Conservation (phyloP, 306 rosid genomes). For the Ormosia semicastrata region DNA sequence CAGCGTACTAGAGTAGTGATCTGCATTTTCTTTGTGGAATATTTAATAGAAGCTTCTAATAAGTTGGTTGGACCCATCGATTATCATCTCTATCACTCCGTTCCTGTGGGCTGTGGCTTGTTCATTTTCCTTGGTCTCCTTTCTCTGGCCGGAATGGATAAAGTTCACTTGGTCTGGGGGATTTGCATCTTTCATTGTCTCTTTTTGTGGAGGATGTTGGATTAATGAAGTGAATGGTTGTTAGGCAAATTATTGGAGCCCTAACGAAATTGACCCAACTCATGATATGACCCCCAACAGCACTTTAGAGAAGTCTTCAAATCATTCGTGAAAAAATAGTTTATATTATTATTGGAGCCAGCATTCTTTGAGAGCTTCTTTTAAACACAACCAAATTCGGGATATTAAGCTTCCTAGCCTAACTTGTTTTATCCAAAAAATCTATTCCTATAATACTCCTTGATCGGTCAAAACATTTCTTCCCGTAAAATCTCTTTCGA, state of each 20-base stretch:
- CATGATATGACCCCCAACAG: neutral
- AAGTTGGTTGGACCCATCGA: neutral
- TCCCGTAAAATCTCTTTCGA: no score
- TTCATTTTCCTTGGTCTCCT: no score
- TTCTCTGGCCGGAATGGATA: no score
- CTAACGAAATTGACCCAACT: neutral
- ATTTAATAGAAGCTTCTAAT: neutral
- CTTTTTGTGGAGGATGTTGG: neutral
- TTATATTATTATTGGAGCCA: no score
- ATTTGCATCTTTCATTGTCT: neutral
- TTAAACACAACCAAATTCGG: no score
- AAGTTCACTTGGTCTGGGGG: neutral
- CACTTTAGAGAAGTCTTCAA: neutral
- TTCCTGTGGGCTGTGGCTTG: neutral
- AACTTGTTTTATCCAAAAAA: no score
- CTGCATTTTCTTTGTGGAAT: no score
- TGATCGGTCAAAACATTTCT: no score
- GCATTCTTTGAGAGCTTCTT: no score
- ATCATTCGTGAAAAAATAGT: neutral
- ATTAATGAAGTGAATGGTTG: neutral
- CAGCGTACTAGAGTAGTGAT: neutral
- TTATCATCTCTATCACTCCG: neutral
- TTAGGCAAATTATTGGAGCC: neutral
- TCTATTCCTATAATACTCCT: no score
- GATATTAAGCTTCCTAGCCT: no score